These are phyloP conservation scores for Trametes coccinea DNA, from an alignment of 768 basidiomycete genomes.

Conservation along the genomic window DNA sequence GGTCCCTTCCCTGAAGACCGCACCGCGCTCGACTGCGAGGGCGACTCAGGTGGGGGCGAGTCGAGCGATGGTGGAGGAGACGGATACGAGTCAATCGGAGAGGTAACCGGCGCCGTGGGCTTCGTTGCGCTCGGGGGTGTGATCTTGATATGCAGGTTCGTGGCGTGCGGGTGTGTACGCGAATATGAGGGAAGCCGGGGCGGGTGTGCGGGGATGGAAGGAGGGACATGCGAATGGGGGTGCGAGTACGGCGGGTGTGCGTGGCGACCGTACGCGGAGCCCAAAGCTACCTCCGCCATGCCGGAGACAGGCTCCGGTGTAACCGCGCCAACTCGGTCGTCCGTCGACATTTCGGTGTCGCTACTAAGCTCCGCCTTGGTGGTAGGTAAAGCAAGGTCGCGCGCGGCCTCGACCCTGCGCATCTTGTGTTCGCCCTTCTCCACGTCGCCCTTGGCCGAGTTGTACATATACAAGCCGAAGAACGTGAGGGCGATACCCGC, in stretches of 20 bases:
- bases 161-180: conserved; percentile 25
- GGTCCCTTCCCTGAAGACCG: background rate
- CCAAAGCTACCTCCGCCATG: conserved; percentile 16
- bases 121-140: conserved; percentile 22
- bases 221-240: background rate
- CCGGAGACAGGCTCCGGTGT: conserved; percentile 18
- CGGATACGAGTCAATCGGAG: conserved; percentile 38
- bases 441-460: conserved; percentile 89
- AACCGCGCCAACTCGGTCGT: conserved; percentile 2
- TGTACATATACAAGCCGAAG: conserved; percentile 92
- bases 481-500: conserved; percentile 92
- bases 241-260: conserved; percentile 13
- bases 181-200: conserved; percentile 23
- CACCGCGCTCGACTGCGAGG: conserved; percentile 6
- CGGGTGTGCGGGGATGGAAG: background rate
- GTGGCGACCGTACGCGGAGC: conserved; percentile 26
- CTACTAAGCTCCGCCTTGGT: conserved; percentile 62
- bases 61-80: conserved; percentile 43
- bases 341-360: conserved; percentile 37
- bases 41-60: conserved; percentile 34
- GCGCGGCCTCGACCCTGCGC: conserved; percentile 70
- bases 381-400: conserved; percentile 67
- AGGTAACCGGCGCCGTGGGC: conserved; percentile 6
- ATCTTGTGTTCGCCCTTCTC: conserved; percentile 91
- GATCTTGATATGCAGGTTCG: conserved; percentile 36